Evolutionary conservation across 2,329 filamentous ascomycete genomes (phyloP).

Genomic region (Neodidymelliopsis sp.): DNA sequence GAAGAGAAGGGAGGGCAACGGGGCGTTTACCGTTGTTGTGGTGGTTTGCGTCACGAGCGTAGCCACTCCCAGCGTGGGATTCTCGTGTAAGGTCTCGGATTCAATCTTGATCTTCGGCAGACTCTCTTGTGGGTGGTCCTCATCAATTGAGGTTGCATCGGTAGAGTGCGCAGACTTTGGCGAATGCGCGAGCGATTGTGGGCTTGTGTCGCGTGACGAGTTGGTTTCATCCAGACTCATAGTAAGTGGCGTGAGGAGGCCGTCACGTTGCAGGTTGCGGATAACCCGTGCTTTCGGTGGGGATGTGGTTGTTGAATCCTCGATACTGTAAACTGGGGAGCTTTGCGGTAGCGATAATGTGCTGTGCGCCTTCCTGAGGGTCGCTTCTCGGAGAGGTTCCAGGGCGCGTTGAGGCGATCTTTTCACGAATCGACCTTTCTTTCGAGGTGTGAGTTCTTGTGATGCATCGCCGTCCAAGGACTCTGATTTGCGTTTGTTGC

Average conservation of each 20-base stretch:
- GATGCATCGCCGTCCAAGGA: constrained; percentile 22
- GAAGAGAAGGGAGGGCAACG: constrained; percentile 36
- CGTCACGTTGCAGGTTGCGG: constrained; percentile 43
- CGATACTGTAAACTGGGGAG: constrained; percentile 43
- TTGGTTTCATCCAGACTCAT: constrained; percentile 38
- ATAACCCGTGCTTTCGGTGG: constrained; percentile 31
- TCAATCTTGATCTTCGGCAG: constrained; percentile 33
- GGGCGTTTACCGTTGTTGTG: constrained; percentile 39
- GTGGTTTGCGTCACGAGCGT: constrained; percentile 38
- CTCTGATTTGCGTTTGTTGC: constrained; percentile 40
- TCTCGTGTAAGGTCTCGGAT: constrained; percentile 28
- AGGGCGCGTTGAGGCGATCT: constrained; percentile 22
- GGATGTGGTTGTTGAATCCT: constrained; percentile 32
- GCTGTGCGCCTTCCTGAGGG: constrained; percentile 44
- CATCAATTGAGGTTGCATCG: constrained; percentile 49
- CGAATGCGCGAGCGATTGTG: constrained; percentile 41
- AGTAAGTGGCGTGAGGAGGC: constrained; percentile 38
- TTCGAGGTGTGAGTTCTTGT: constrained; percentile 25
- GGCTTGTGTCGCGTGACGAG: constrained; percentile 40
- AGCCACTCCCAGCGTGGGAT: constrained; percentile 39
- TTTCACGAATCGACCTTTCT: constrained; percentile 21
- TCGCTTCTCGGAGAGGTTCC: constrained; percentile 31
- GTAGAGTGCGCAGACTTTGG: constrained; percentile 48
- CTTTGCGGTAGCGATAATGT: constrained; percentile 43
- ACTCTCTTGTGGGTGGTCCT: constrained; percentile 29